Conservation (phyloP, 164 flowering plant genomes). For the Warburgia ugandensis region DNA sequence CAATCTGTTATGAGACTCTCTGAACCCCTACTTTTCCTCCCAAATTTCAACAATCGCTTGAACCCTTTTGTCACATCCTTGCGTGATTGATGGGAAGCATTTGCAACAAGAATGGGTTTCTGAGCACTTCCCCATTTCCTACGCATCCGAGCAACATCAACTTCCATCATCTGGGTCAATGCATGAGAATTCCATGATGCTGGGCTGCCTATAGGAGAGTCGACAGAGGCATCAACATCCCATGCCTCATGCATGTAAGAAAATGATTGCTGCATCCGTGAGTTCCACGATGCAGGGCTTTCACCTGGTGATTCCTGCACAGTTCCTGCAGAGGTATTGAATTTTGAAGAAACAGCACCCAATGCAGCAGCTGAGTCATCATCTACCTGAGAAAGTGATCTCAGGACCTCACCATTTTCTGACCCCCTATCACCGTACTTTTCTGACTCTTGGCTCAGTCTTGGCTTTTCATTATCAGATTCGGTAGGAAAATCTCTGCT, state of each 20-base stretch:
- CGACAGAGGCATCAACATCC: constrained; percentile 78
- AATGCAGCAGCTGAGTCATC: constrained; percentile 44
- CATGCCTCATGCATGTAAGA: constrained; percentile 69
- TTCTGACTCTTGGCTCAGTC: constrained; percentile 46
- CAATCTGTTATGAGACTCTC: constrained; percentile 69
- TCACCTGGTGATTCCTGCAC: constrained; percentile 75
- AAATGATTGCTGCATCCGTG: constrained; percentile 55
- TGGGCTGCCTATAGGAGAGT: constrained; percentile 92
- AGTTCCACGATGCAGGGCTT: constrained; percentile 88
- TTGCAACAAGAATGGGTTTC: constrained; percentile 53
- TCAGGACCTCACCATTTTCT: constrained; percentile 46
- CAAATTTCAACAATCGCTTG: constrained; percentile 83
- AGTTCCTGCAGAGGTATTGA: constrained; percentile 31
- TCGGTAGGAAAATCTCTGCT: constrained; percentile 16
- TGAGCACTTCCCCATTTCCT: constrained; percentile 97
- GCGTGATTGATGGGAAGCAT: constrained; percentile 55
- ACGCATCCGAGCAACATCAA: constrained; percentile 89
- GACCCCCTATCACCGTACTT: constrained; percentile 48
- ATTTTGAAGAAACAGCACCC: constrained; percentile 42
- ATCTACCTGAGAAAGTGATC: constrained; percentile 48
- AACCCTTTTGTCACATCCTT: constrained; percentile 89
- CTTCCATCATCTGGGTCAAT: constrained; percentile 46
- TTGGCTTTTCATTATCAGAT: constrained; percentile 35
- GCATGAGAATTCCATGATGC: constrained; percentile 80
- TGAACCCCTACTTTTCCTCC: constrained; percentile 76